These are phyloP conservation scores for Umbelopsis isabellina DNA, from an alignment of 192 early-diverging fungal genomes.

Conservation along the genomic window DNA sequence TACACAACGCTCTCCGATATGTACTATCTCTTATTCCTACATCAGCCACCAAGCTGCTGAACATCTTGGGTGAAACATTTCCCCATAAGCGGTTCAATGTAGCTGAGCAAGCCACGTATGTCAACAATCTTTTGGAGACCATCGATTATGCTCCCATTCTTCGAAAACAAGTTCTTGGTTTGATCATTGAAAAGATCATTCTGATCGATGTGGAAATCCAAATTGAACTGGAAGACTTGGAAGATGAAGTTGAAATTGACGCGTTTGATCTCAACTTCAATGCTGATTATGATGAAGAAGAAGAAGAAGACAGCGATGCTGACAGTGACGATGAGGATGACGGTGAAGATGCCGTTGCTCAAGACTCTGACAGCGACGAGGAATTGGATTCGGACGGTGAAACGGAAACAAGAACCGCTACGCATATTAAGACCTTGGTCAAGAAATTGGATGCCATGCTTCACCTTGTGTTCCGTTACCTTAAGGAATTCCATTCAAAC, in stretches of 20 bases:
- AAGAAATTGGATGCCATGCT: conserved; percentile 79
- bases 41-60: conserved; percentile 63
- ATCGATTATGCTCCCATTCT: conserved; percentile 79
- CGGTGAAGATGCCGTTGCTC: conserved; percentile 36
- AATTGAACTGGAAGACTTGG: conserved; percentile 84
- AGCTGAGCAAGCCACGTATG: conserved; percentile 61
- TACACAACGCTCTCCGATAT: conserved; percentile 61
- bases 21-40: conserved; percentile 75
- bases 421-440: conserved; percentile 58
- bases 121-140: conserved; percentile 76
- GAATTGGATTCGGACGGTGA: conserved; percentile 30
- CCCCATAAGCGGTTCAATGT: conserved; percentile 73
- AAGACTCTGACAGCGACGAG: conserved; percentile 41
- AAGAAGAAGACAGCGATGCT: conserved; percentile 44
- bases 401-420: conserved; percentile 35
- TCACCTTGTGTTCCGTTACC: conserved; percentile 64
- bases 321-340: conserved; percentile 54
- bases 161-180: conserved; percentile 66
- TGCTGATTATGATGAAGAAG: conserved; percentile 38
- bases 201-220: conserved; percentile 96
- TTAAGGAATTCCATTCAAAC: conserved; percentile 32
- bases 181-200: conserved; percentile 83
- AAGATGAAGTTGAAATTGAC: conserved; percentile 58
- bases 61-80: conserved; percentile 65
- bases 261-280: conserved; percentile 45